These are phyloP conservation scores for Liquidambar formosana DNA, from an alignment of 164 flowering plant species.

Conservation along the genomic window DNA sequence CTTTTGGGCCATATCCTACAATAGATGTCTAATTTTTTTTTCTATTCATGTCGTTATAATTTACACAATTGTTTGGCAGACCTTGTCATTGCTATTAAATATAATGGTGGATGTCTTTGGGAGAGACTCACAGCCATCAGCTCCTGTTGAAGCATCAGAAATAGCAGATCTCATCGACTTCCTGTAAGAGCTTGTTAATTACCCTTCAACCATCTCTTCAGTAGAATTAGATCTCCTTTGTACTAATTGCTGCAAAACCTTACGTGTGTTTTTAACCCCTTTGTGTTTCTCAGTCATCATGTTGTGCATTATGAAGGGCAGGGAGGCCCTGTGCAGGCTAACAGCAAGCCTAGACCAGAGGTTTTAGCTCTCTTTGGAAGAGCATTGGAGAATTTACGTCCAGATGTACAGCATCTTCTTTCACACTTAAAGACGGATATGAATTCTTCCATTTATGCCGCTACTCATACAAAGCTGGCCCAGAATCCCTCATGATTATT, in stretches of 20 bases:
- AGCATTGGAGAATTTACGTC: conserved; percentile 68
- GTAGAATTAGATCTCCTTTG: conserved; percentile 4
- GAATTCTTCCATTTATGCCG: conserved; percentile 82
- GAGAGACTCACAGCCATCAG: conserved; percentile 60
- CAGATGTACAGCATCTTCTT: conserved; percentile 89
- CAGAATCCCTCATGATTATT: conserved; percentile 40
- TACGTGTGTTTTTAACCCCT: conserved; percentile 7
- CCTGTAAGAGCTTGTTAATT: conserved; percentile 57
- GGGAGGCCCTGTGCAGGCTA: conserved; percentile 89
- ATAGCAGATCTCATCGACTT: conserved; percentile 89
- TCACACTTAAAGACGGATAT: conserved; percentile 80
- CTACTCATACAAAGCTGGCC: conserved; percentile 72
- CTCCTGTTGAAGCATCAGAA: conserved; percentile 76
- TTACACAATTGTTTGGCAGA: conserved; percentile 45
- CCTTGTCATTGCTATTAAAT: conserved; percentile 65
- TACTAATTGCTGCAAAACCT: background rate
- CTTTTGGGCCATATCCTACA: too few species aligned
- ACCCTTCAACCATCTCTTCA: background rate
- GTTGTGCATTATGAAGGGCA: conserved; percentile 92
- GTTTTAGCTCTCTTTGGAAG: conserved; percentile 65
- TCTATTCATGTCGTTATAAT: too few species aligned
- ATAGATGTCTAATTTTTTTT: too few species aligned
- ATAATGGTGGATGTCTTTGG: conserved; percentile 89
- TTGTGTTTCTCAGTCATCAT: conserved; percentile 69
- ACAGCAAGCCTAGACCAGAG: conserved; percentile 81